phyloP scores from a whole-genome alignment of 2,329 filamentous ascomycete species.

The Botrytis deweyae region DNA sequence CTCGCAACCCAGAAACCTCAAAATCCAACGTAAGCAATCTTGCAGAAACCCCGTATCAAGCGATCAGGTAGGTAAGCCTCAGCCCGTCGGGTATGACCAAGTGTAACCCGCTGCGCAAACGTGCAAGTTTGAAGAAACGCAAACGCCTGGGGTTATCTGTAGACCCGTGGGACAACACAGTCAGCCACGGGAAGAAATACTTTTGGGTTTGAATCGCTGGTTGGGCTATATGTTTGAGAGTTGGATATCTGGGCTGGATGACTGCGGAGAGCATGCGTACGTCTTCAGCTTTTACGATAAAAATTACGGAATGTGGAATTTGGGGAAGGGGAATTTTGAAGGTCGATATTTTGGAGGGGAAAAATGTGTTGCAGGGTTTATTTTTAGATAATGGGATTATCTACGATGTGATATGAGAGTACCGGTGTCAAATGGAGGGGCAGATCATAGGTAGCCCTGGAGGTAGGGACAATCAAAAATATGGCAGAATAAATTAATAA shows the following conservation, averaged over 20 bases:
- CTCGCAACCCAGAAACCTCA: background rate
- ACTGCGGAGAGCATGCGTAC: background rate
- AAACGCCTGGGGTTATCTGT: background rate
- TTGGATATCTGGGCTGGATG: background rate
- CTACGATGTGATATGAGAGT: background rate
- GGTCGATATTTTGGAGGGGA: background rate
- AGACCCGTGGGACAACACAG: background rate
- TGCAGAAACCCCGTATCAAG: background rate
- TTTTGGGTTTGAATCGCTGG: background rate
- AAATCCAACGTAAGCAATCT: constrained; percentile 10
- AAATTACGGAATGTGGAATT: background rate
- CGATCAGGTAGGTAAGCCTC: background rate
- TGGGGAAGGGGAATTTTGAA: too few species aligned
- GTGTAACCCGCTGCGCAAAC: background rate
- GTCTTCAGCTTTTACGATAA: background rate
- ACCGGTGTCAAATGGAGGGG: background rate
- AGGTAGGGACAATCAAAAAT: background rate
- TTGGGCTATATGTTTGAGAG: background rate
- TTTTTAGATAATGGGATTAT: background rate
- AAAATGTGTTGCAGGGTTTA: constrained; percentile 11
- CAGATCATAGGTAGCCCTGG: background rate
- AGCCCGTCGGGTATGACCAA: background rate
- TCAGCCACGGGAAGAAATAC: background rate
- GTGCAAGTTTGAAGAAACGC: background rate
- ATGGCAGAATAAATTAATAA: background rate